phyloP scores from a whole-genome alignment of 2,329 filamentous ascomycete species.

The Arthrobotrys megalospora region DNA sequence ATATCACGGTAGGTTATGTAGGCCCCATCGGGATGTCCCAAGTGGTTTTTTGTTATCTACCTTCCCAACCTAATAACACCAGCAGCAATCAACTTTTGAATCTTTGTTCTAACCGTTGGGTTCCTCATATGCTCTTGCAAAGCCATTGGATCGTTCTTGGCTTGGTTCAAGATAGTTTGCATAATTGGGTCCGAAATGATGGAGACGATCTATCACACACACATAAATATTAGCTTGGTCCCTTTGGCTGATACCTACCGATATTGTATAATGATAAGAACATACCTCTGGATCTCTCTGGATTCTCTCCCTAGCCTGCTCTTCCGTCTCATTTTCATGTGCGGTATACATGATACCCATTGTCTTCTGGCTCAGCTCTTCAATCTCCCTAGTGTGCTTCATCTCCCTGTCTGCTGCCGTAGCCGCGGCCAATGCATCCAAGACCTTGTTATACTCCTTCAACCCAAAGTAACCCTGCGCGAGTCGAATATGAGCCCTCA shows the following conservation, averaged over 20 bases:
- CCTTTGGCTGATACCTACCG: slow-evolving; percentile 53
- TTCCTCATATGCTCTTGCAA: slow-evolving; percentile 99
- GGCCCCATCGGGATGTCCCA: slow-evolving; percentile 21
- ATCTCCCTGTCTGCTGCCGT: slow-evolving; percentile 81
- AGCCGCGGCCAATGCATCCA: slow-evolving; percentile 90
- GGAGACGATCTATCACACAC: slow-evolving; percentile 77
- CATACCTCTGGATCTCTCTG: slow-evolving; percentile 90
- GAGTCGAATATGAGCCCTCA: slow-evolving; percentile 96
- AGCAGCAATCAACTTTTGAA: slow-evolving; percentile 93
- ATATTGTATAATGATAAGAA: not conserved
- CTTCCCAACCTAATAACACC: slow-evolving; percentile 73
- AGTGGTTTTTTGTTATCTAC: slow-evolving; percentile 28
- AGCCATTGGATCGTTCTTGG: slow-evolving; percentile 90
- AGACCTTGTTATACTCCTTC: slow-evolving; percentile 96
- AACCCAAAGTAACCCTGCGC: slow-evolving; percentile 96
- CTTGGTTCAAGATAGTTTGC: slow-evolving; percentile 97
- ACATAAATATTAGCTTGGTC: slow-evolving; percentile 62
- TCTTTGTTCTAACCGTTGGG: slow-evolving; percentile 84
- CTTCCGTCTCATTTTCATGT: slow-evolving; percentile 93
- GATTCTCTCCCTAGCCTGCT: slow-evolving; percentile 92
- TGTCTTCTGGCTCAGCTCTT: slow-evolving; percentile 94
- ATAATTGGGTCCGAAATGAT: slow-evolving; percentile 97
- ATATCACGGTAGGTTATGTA: too few species aligned
- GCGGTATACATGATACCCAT: slow-evolving; percentile 89
- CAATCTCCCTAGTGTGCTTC: slow-evolving; percentile 91